Evolutionary conservation across 495 filamentous ascomycete species (phyloP), one percentile per base, ranked within the genome.

Genomic region (Penicillium pancosmium): DNA sequence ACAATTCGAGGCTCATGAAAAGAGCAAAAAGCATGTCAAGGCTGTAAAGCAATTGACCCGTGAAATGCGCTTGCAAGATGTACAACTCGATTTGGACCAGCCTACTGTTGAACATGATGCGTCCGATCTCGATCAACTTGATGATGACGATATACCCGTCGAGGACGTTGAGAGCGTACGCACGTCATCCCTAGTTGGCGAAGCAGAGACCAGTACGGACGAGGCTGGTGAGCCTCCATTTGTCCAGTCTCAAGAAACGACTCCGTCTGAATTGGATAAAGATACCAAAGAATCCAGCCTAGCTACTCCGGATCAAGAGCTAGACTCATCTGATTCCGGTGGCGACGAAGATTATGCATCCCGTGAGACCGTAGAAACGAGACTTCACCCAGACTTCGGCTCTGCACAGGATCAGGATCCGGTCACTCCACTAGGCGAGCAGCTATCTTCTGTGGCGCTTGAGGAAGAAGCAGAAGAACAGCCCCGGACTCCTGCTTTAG

Each of bases 21-120:
- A 88, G 73, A 97, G 92, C 77, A 98, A 96, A 68, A 98, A 97
- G 69, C 94, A 99, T 67, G 66, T 86, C 46, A 97, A 95, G 68
- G 89, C 90, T 4, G 82, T 96, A 5, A 85, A 91, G 59, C 83
- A 91, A 60, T 71, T 99, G 36, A 84, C 83, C 64, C 80, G 85
- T 65, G 86, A 93, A 71, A 97, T 99, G 93, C 82, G 78, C 62
- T 83, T 86, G 62, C 86, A 99, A 57, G 85, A 93, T 66, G 74
- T 79, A 48, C 71, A 76, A 47, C 54, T 79, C 40, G 60, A 72
- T 52, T 52, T 77, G 36, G 55, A 66, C 16, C 27, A 31, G 8
- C 27, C 21, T 19, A 12, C 25, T 21, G 19, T 18, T 50, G 44
- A 23, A 15, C n/a, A 18, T 2, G n/a, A 21, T 18, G 44, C n/a